Conservation (phyloP, 768 basidiomycete species). For the Tylopilus vinaceipallidus region DNA sequence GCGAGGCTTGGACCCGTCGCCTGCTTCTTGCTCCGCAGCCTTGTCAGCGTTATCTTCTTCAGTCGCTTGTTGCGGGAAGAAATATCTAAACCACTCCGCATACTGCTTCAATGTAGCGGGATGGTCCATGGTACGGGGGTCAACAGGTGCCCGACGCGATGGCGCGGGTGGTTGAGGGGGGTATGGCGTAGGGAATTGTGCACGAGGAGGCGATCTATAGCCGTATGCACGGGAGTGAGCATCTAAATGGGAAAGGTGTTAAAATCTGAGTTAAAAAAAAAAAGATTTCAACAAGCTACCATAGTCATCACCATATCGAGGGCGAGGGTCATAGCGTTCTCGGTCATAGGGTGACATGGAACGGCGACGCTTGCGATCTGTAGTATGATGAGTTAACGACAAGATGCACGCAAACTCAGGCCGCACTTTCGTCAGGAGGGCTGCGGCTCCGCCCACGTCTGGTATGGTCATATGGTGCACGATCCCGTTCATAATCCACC, state of each 20-base stretch:
- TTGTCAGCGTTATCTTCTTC: slow-evolving; percentile 86
- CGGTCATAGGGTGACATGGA: slow-evolving; percentile 75
- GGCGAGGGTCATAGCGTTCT: slow-evolving; percentile 79
- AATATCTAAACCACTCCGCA: slow-evolving; percentile 85
- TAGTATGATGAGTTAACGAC: slow-evolving; percentile 17
- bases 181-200: slow-evolving; percentile 44
- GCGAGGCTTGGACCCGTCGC: slow-evolving; percentile 77
- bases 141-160: slow-evolving; percentile 64
- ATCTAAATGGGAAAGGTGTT: slow-evolving; percentile 40
- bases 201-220: slow-evolving; percentile 63
- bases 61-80: slow-evolving; percentile 68
- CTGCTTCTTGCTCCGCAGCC: slow-evolving; percentile 79
- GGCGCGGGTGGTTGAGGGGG: slow-evolving; percentile 41
- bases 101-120: slow-evolving; percentile 81
- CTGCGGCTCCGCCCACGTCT: slow-evolving; percentile 78
- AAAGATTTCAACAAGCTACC: slow-evolving; percentile 45
- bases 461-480: slow-evolving; percentile 62
- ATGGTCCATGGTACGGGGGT: slow-evolving; percentile 81
- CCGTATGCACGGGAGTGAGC: slow-evolving; percentile 62
- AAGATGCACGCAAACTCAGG: background rate
- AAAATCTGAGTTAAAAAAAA: background rate
- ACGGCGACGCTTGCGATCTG: slow-evolving; percentile 74
- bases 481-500: slow-evolving; percentile 66
- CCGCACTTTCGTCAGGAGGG: slow-evolving; percentile 67
- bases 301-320: slow-evolving; percentile 78